Evolutionary conservation across 306 rosid genomes (phyloP), one percentile per base, ranked within the genome.

Genomic region (Astragalus membranaceus): DNA sequence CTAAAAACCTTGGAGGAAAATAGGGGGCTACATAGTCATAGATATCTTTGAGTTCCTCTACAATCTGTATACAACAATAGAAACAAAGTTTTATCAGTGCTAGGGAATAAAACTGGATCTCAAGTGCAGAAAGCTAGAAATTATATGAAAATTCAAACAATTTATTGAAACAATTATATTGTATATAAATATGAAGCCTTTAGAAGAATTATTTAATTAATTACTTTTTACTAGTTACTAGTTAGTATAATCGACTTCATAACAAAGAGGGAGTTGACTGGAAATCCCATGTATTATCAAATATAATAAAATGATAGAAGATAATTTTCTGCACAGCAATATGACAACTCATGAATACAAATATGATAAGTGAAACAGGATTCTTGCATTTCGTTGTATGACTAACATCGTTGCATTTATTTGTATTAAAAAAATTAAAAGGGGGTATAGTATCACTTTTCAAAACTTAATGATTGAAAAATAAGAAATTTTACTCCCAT

Each of bases 1-100:
- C 82, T 52, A 47, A 64, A 14, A 77, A 93, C 98, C 98, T 93
- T 65, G 98, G 98, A 78, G 97, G 97, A 57, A 93, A 93, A 82
- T 97, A 93, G 64, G 97, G 98, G 17, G 98, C 97, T 15, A 90
- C 95, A 36, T 85, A 84, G 58, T 94, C 98, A 43, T 88, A 94
- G 72, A 94, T 78, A 80, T 90, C 96, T 67, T 95, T 97, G 72
- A 94, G 98, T 77, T 94, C 98, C 75, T 83, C 97, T 51, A 93
- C 97, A 67, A 94, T 90, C 98, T 94, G 72, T 67, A 78, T 56
- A 68, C 67, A 80, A 30, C 49, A 77, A 64, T 71, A 52, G 59
- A 47, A 66, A 80, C 63, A 73, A 69, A 53, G 9, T 60, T 78
- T 64, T 5, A 73, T 73, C 59, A 81, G 56, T 52, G 26, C 63